Evolutionary conservation across 225 moss, liverwort and hornwort species (phyloP).

Genomic region (Pleurozium schreberi): DNA sequence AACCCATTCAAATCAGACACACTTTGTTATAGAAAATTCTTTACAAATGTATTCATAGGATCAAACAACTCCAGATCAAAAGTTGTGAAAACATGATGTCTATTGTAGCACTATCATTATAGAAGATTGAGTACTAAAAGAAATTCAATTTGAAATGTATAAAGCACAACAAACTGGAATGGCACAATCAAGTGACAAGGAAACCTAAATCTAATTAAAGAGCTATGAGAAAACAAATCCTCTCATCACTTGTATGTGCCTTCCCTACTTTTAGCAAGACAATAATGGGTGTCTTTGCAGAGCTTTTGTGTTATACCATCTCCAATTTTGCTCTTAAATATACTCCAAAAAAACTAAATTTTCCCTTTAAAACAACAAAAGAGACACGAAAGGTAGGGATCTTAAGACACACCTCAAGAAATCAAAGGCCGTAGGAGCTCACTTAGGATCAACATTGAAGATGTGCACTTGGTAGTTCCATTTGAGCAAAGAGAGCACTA

Average conservation of each 20-base stretch:
- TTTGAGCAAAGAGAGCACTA: too few species aligned
- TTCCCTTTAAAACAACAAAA: not conserved
- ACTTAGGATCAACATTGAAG: not conserved
- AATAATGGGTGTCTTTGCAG: not conserved
- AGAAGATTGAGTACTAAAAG: too few species aligned
- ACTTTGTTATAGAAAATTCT: too few species aligned
- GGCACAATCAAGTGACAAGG: fast-evolving
- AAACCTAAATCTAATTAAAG: not conserved
- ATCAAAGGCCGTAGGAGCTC: not conserved
- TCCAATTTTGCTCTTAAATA: fast-evolving
- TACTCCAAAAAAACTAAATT: not conserved
- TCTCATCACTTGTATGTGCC: fast-evolving
- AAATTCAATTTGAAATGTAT: not conserved
- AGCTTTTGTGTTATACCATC: not conserved
- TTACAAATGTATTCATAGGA: not conserved
- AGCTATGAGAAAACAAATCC: not conserved
- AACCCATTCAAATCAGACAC: not conserved
- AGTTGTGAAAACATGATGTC: not conserved
- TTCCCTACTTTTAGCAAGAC: not conserved
- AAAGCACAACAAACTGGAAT: not conserved
- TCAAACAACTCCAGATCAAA: not conserved
- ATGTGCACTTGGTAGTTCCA: fast-evolving
- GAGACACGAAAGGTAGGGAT: too few species aligned
- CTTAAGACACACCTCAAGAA: not conserved
- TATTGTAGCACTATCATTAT: fast-evolving